These are phyloP conservation scores for Alternaria gansuensis DNA, from an alignment of 2,329 filamentous ascomycete genomes.

Conservation along the genomic window DNA sequence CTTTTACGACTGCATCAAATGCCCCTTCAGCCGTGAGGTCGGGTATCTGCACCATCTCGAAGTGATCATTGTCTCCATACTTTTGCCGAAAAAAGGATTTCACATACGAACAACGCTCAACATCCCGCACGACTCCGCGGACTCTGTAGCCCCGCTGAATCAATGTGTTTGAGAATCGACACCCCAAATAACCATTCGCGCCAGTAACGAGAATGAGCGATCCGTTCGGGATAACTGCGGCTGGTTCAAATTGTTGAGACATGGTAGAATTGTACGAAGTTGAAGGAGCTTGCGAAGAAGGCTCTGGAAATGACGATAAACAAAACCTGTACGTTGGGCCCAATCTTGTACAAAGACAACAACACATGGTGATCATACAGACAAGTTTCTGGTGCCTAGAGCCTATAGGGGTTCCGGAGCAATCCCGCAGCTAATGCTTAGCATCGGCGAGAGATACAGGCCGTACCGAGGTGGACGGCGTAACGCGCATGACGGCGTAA, in stretches of 20 bases:
- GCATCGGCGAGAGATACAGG: conserved; percentile 6
- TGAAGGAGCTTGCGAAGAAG: not conserved
- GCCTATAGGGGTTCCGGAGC: not conserved
- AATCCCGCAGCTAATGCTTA: conserved; percentile 3
- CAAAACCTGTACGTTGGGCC: not conserved
- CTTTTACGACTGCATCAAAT: no score
- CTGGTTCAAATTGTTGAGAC: not conserved
- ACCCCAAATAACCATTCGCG: not conserved
- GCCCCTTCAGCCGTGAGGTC: no score
- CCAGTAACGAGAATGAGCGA: conserved; percentile 1
- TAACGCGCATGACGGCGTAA: no score
- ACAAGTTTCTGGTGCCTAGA: not conserved
- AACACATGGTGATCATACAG: not conserved
- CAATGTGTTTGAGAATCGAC: conserved; percentile 1
- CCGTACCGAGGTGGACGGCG: no score
- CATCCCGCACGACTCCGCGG: not conserved
- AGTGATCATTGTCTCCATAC: no score
- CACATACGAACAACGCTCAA: not conserved
- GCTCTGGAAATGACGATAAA: not conserved
- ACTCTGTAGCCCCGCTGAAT: conserved; percentile 1
- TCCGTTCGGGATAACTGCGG: not conserved
- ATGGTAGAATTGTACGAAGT: conserved; percentile 3
- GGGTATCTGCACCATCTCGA: no score
- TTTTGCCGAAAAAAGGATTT: conserved; percentile 3
- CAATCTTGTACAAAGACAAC: not conserved